A percentile compares a stretch with the other conserved stretches of the same genome.
These are phyloP conservation scores for Neonectria sp. DNA, from an alignment of 2,329 filamentous ascomycete genomes.

Conservation along the genomic window DNA sequence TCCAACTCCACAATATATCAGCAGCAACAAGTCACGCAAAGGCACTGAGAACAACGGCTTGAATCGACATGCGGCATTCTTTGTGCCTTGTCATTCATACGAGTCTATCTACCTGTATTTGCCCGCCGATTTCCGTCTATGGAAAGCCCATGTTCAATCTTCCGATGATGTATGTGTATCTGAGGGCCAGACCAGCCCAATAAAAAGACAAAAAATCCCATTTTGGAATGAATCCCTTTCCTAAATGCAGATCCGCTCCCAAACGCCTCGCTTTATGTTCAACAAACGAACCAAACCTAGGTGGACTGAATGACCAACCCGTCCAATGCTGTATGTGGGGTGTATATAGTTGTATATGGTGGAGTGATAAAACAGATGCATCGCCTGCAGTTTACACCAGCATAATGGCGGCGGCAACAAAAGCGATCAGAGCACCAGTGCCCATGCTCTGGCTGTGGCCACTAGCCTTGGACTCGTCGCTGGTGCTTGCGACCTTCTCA, in stretches of 20 bases:
- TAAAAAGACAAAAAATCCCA: slow-evolving; percentile 3
- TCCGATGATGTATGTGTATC: slow-evolving; percentile 13
- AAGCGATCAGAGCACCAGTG: slow-evolving; percentile 59
- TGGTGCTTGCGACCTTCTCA: slow-evolving; percentile 32
- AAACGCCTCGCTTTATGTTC: slow-evolving; percentile 47
- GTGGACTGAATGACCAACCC: slow-evolving; percentile 23
- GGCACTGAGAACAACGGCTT: not conserved
- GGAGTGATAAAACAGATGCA: not conserved
- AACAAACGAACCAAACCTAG: slow-evolving; percentile 28
- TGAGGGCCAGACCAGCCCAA: not conserved
- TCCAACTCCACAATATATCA: slow-evolving; percentile 24
- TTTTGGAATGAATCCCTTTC: slow-evolving; percentile 17
- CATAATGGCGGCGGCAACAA: slow-evolving; percentile 59
- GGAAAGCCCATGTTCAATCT: slow-evolving; percentile 2
- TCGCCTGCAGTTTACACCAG: slow-evolving; percentile 46
- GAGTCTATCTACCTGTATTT: slow-evolving; percentile 13
- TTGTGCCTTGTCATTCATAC: slow-evolving; percentile 23
- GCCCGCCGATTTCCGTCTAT: slow-evolving; percentile 5
- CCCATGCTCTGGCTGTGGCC: slow-evolving; percentile 45
- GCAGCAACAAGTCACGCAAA: not conserved
- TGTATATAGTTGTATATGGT: slow-evolving; percentile 7
- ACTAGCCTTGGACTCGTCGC: slow-evolving; percentile 38
- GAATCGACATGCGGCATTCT: slow-evolving; percentile 13
- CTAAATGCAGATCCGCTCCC: slow-evolving; percentile 32
- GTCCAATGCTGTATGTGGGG: slow-evolving; percentile 8